phyloP scores from a whole-genome alignment of 148 eudicot genomes.

The Silene latifolia region DNA sequence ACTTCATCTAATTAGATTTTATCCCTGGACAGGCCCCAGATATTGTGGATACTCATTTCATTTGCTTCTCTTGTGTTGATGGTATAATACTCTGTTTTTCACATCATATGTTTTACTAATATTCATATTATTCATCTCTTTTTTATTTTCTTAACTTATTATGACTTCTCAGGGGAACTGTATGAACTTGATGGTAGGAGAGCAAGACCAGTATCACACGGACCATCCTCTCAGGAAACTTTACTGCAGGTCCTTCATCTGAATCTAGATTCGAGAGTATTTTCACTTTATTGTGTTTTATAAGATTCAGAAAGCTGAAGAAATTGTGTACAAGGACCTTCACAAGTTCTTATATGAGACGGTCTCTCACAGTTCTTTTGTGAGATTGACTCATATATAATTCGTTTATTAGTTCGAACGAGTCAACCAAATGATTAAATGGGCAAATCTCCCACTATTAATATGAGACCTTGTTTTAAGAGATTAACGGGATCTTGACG shows the following conservation, averaged over 20 bases:
- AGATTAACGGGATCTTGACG: not conserved
- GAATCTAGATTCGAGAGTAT: not conserved
- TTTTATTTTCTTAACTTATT: not conserved
- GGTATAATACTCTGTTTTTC: conserved; percentile 43
- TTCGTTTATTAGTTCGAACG: not conserved
- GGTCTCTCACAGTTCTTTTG: too few species aligned
- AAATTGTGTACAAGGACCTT: not conserved
- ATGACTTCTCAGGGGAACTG: conserved; percentile 55
- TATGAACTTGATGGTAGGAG: conserved; percentile 96
- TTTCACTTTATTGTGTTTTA: not conserved
- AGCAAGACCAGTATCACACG: conserved; percentile 76
- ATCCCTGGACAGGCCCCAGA: conserved; percentile 58
- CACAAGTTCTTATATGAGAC: not conserved
- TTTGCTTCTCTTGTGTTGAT: conserved; percentile 83
- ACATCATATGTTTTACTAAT: conserved; percentile 8
- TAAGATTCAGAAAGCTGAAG: not conserved
- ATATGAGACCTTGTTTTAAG: too few species aligned
- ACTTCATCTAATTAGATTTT: not conserved
- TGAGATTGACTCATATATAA: not conserved
- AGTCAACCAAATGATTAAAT: not conserved
- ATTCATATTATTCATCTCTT: not conserved
- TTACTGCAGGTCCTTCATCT: conserved; percentile 55
- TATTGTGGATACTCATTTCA: conserved; percentile 76
- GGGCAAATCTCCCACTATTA: too few species aligned
- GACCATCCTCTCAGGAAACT: conserved; percentile 66